Percentiles rank a stretch among this genome's conserved stretches.
Evolutionary conservation across 2,329 filamentous ascomycete genomes (phyloP).

Genomic region (Microsporum ferrugineum): DNA sequence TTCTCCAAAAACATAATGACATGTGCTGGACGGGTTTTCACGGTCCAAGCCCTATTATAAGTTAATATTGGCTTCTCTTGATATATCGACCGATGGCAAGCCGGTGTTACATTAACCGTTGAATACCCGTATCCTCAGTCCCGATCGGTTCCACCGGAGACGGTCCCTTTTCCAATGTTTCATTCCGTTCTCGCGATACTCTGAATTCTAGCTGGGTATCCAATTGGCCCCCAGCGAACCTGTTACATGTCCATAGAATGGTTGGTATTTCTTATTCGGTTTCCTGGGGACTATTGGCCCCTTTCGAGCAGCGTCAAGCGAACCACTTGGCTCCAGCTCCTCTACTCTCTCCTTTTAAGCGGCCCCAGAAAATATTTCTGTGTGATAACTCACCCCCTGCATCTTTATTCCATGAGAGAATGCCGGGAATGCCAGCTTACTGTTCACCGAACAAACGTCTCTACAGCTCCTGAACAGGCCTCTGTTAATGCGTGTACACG

Average conservation of each 20-base stretch:
- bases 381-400: not conserved
- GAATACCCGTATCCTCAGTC: not conserved
- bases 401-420: not conserved
- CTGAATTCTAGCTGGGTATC: not conserved
- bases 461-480: not conserved
- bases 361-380: not conserved
- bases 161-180: not conserved
- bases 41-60: not conserved
- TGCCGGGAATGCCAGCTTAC: not conserved
- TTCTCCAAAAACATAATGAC: not conserved
- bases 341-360: not conserved
- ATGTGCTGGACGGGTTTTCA: not conserved
- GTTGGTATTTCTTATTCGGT: not conserved
- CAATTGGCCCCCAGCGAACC: not conserved
- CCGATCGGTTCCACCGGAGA: not conserved
- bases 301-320: not conserved
- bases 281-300: not conserved
- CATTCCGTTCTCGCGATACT: not conserved
- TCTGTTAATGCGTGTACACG: not conserved
- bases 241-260: not conserved
- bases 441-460: not conserved
- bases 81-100: not conserved
- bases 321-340: not conserved
- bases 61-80: not conserved
- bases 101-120: not conserved